Evolutionary conservation across 805 yeast genomes (phyloP).

Genomic region (Pichia paraexigua): DNA sequence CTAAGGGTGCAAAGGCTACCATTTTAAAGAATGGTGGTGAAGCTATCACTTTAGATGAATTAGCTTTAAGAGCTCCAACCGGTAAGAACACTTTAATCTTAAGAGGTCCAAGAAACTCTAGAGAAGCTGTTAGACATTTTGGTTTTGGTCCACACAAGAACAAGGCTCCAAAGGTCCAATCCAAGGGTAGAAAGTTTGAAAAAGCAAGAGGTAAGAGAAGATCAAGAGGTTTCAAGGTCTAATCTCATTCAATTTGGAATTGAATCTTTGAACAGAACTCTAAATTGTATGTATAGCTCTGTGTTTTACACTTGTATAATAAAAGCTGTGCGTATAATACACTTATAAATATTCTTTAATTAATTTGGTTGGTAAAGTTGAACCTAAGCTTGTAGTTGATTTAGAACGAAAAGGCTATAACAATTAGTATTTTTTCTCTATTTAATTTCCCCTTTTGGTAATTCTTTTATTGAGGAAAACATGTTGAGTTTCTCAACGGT

Average conservation of each 20-base stretch:
- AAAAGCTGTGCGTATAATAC: not conserved
- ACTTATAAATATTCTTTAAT: not conserved
- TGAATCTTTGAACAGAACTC: not conserved
- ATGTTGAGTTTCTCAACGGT: not conserved
- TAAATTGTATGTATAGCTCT: not conserved
- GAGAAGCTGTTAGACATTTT: constrained; percentile 99
- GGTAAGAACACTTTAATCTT: constrained; percentile 97
- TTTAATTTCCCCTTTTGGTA: not conserved
- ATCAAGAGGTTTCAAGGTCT: constrained; percentile 99
- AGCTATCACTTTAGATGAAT: constrained; percentile 97
- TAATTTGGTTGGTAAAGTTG: not conserved
- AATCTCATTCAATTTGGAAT: constrained; percentile 32
- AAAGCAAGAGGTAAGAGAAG: constrained; percentile 99
- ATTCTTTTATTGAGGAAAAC: not conserved
- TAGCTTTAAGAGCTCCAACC: constrained; percentile 98
- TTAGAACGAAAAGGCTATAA: too few species aligned
- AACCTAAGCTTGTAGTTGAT: not conserved
- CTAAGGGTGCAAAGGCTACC: constrained; percentile 97
- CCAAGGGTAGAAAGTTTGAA: constrained; percentile 99
- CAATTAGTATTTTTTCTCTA: too few species aligned
- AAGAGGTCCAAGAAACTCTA: constrained; percentile 98
- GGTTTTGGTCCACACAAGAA: constrained; percentile 99
- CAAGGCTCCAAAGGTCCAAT: constrained; percentile 97
- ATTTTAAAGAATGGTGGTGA: constrained; percentile 99
- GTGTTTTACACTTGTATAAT: not conserved